A percentile compares a stretch with the other conserved stretches of the same genome.
These are phyloP conservation scores for Rutidosis leptorrhynchoides DNA, from an alignment of 129 eudicot species.

Conservation along the genomic window DNA sequence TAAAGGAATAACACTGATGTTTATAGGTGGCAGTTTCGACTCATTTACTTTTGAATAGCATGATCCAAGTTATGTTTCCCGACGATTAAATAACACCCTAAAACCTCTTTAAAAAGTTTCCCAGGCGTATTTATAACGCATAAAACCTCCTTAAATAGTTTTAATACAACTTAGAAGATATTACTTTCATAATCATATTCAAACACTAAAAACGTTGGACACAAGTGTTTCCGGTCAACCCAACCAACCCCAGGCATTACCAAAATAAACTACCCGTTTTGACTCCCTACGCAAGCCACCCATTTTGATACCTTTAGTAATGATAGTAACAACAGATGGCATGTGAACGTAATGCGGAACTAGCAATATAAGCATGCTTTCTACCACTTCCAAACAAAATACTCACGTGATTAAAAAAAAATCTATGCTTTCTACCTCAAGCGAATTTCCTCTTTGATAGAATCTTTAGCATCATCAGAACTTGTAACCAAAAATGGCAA, in stretches of 20 bases:
- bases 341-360: background rate
- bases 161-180: background rate
- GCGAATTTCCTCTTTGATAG: slow-evolving; percentile 82
- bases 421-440: slow-evolving; percentile 46
- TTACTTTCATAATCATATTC: background rate
- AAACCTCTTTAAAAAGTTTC: too few relatives aligned
- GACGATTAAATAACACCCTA: too few relatives aligned
- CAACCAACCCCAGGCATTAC: background rate
- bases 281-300: background rate
- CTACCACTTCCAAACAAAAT: background rate
- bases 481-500: slow-evolving; percentile 92
- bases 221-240: background rate
- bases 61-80: background rate
- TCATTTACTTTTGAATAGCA: background rate
- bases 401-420: background rate
- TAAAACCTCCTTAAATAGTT: background rate
- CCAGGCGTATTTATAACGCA: background rate
- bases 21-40: background rate
- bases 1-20: background rate
- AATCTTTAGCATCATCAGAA: slow-evolving; percentile 75
- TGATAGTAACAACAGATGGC: background rate
- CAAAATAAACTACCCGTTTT: background rate
- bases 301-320: background rate
- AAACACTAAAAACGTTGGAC: background rate
- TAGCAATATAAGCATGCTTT: slow-evolving; percentile 2